Percentiles rank a stretch among this genome's conserved stretches.
Evolutionary conservation across 1,284 basidiomycete genomes (phyloP).

Genomic region (Pseudozyma tsukubaensis): DNA sequence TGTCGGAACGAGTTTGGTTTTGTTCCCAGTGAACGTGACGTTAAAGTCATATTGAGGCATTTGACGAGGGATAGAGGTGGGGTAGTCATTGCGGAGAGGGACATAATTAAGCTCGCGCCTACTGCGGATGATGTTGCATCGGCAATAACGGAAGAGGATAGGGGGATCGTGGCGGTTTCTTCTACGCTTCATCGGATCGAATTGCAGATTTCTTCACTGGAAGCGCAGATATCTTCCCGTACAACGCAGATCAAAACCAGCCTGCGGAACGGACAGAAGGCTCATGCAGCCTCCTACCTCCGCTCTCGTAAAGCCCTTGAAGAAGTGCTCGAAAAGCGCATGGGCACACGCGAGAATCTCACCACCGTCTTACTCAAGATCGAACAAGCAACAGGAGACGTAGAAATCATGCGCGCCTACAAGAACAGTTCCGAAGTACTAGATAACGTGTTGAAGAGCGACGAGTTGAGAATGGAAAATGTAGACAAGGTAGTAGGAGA

Average conservation of each 20-base stretch:
- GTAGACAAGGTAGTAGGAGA: conserved; percentile 88
- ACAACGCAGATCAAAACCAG: conserved; percentile 75
- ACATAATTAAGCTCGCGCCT: conserved; percentile 67
- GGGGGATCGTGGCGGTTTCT: conserved; percentile 80
- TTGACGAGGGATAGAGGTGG: conserved; percentile 80
- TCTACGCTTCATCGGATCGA: conserved; percentile 77
- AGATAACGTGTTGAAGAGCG: conserved; percentile 79
- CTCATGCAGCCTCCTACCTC: conserved; percentile 79
- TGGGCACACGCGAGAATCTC: conserved; percentile 79
- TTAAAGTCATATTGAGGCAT: conserved; percentile 79
- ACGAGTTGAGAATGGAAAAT: conserved; percentile 79
- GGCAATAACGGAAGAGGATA: conserved; percentile 77
- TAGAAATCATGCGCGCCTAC: conserved; percentile 89
- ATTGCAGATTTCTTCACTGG: conserved; percentile 76
- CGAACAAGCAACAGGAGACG: conserved; percentile 86
- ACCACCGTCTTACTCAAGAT: conserved; percentile 82
- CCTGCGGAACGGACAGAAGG: conserved; percentile 78
- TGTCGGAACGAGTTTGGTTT: conserved; percentile 19
- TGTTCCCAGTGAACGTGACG: conserved; percentile 74
- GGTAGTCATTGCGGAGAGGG: conserved; percentile 77
- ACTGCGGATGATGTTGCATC: not conserved
- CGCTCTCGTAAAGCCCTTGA: conserved; percentile 83
- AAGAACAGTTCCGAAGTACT: conserved; percentile 83
- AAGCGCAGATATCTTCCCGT: conserved; percentile 77
- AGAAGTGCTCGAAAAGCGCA: conserved; percentile 79